phyloP scores from a whole-genome alignment of 495 filamentous ascomycete genomes.

The Cercophora newfieldiana region DNA sequence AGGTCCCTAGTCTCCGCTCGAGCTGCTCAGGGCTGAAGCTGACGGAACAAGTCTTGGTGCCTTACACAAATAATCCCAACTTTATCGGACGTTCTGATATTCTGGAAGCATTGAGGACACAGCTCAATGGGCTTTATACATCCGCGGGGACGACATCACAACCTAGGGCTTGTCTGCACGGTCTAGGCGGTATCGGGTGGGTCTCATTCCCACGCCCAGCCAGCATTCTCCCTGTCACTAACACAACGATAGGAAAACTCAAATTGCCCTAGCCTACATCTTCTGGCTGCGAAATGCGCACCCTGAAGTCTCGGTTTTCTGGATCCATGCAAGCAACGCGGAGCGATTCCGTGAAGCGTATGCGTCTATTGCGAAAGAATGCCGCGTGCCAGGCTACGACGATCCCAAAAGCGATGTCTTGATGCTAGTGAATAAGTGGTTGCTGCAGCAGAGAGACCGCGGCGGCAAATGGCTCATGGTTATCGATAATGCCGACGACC shows the following conservation, averaged over 20 bases:
- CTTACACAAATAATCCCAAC: conserved; percentile 33
- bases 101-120: conserved; percentile 35
- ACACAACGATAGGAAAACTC: conserved; percentile 50
- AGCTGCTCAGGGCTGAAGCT: not conserved
- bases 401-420: conserved; percentile 38
- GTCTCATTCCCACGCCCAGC: conserved; percentile 3
- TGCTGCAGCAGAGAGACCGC: conserved; percentile 34
- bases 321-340: conserved; percentile 44
- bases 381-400: conserved; percentile 32
- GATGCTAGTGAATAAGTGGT: conserved; percentile 39
- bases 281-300: conserved; percentile 39
- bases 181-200: conserved; percentile 54
- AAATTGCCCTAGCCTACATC: conserved; percentile 54
- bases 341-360: conserved; percentile 46
- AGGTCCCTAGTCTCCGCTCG: too few species aligned
- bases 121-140: conserved; percentile 10
- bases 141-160: conserved; percentile 5
- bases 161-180: conserved; percentile 38
- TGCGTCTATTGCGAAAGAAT: conserved; percentile 40
- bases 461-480: conserved; percentile 49
- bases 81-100: conserved; percentile 44
- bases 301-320: conserved; percentile 47
- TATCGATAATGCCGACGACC: conserved; percentile 56
- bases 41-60: conserved; percentile 21
- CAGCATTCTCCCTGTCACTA: conserved; percentile 6